Percentiles rank a stretch among this genome's conserved stretches.
Evolutionary conservation across 129 eudicot species (phyloP).

Genomic region (Saposhnikovia divaricata): DNA sequence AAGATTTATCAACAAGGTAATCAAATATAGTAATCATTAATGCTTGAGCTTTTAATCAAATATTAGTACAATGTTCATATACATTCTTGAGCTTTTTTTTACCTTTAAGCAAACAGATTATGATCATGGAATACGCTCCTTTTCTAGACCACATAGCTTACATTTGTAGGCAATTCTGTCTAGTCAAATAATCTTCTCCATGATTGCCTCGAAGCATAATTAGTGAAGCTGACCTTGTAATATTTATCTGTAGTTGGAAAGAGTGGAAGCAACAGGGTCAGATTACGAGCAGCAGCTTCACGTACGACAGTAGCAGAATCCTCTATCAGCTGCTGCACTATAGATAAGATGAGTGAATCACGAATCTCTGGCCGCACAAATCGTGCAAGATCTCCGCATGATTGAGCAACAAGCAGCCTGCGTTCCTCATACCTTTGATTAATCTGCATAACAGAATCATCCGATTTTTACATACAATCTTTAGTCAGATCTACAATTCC

Average conservation of each 20-base stretch:
- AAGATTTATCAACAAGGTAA: too few relatives aligned
- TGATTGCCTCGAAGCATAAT: constrained; percentile 94
- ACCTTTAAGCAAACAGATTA: constrained; percentile 46
- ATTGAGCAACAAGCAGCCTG: constrained; percentile 97
- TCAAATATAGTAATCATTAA: constrained; percentile 13
- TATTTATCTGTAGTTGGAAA: constrained; percentile 90
- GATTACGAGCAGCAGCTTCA: constrained; percentile 95
- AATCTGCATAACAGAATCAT: constrained; percentile 45
- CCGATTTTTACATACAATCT: not conserved
- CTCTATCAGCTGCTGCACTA: constrained; percentile 89
- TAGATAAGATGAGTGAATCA: constrained; percentile 88
- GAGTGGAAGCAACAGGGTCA: constrained; percentile 94
- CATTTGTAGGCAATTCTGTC: constrained; percentile 88
- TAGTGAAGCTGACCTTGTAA: constrained; percentile 99
- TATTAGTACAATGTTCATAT: not conserved
- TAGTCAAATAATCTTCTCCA: constrained; percentile 90
- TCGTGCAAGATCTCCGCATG: constrained; percentile 95
- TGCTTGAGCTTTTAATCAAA: not conserved
- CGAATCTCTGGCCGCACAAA: constrained; percentile 96
- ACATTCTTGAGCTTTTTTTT: not conserved
- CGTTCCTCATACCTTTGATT: constrained; percentile 96
- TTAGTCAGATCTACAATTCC: too few relatives aligned
- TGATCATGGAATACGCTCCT: constrained; percentile 67
- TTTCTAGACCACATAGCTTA: constrained; percentile 93
- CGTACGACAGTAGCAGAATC: constrained; percentile 94